Percentiles rank a stretch among this genome's conserved stretches.
phyloP scores from a whole-genome alignment of 2,329 filamentous ascomycete genomes.

The Calonectria pteridis region DNA sequence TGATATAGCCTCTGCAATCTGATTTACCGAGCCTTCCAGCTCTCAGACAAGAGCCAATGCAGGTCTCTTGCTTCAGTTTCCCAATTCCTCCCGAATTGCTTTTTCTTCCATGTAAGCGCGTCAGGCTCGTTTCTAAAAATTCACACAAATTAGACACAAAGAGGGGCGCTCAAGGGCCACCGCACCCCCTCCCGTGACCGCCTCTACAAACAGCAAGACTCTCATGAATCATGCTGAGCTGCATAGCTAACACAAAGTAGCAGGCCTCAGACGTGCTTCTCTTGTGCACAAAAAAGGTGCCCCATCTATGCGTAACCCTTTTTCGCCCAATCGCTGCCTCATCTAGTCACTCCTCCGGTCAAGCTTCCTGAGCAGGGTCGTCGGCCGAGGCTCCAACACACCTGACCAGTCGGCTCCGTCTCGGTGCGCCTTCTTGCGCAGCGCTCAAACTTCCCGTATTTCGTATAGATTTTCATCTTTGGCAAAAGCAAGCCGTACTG shows the following conservation, averaged over 20 bases:
- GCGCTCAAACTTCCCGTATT: not conserved
- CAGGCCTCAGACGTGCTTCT: not conserved
- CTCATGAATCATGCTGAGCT: not conserved
- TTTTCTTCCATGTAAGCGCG: not conserved
- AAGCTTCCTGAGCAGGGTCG: not conserved
- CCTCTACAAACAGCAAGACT: not conserved
- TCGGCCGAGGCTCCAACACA: not conserved
- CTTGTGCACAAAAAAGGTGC: not conserved
- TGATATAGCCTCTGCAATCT: not conserved
- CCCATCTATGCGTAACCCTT: not conserved
- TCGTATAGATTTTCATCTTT: not conserved
- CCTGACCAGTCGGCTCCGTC: not conserved
- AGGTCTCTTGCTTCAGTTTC: not conserved
- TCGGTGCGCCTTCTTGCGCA: not conserved
- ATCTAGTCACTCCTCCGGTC: not conserved
- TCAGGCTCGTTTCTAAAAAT: not conserved
- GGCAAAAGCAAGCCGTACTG: not conserved
- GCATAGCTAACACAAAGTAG: not conserved
- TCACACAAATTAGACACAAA: not conserved
- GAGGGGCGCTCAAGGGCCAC: not conserved
- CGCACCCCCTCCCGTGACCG: not conserved
- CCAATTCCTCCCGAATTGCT: not conserved
- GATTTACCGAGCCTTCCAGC: not conserved
- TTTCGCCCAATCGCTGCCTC: not conserved
- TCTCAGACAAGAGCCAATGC: not conserved